These are phyloP conservation scores for Nepenthes gracilis DNA, from an alignment of 148 eudicot species.

Conservation along the genomic window DNA sequence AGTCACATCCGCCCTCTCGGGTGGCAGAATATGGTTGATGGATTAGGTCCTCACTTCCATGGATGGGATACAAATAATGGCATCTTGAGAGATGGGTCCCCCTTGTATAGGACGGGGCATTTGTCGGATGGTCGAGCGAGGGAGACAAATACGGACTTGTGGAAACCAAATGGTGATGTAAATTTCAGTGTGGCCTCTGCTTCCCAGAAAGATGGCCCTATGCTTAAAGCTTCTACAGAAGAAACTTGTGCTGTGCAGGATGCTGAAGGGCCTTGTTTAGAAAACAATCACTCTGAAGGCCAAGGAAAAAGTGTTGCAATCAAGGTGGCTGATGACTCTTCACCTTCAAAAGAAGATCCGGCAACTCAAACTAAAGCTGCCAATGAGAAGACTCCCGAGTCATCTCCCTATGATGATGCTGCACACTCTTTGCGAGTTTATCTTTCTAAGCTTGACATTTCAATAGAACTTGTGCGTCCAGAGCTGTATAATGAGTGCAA, in stretches of 20 bases:
- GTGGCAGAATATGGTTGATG: conserved; percentile 68
- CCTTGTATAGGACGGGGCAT: conserved; percentile 37
- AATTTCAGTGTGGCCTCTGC: conserved; percentile 27
- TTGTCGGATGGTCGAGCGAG: conserved; percentile 31
- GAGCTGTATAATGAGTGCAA: conserved; percentile 56
- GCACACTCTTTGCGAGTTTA: conserved; percentile 33
- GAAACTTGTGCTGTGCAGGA: conserved; percentile 35
- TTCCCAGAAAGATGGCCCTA: conserved; percentile 33
- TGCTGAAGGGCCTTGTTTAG: conserved; percentile 25
- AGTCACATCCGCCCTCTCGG: conserved; percentile 63
- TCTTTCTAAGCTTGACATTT: conserved; percentile 70
- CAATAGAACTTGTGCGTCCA: conserved; percentile 56
- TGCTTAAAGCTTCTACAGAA: conserved; percentile 27
- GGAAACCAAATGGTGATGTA: conserved; percentile 49
- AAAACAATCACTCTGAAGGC: conserved; percentile 23
- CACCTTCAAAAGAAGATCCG: conserved; percentile 12
- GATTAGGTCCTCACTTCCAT: conserved; percentile 37
- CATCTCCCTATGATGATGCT: conserved; percentile 29
- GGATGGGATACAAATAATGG: conserved; percentile 71
- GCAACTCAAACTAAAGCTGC: conserved; percentile 17
- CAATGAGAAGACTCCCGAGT: conserved; percentile 29
- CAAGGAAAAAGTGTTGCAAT: conserved; percentile 9
- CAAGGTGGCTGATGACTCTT: background rate
- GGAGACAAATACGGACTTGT: conserved; percentile 48
- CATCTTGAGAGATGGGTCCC: conserved; percentile 52